phyloP scores from a whole-genome alignment of 2,329 filamentous ascomycete genomes.

The Aspergillus neoniger region DNA sequence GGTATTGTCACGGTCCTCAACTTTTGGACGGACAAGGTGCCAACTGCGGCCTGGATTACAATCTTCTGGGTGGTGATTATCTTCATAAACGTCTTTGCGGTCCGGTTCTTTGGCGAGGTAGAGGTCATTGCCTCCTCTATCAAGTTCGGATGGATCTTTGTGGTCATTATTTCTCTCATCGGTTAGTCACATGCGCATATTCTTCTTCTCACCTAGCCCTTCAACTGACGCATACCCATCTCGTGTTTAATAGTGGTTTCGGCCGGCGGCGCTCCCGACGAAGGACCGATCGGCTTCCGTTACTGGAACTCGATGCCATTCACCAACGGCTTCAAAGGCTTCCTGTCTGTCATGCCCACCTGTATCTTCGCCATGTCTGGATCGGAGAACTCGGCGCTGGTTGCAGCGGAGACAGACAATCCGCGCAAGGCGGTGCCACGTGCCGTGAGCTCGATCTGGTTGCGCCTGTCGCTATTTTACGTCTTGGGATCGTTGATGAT shows the following conservation, averaged over 20 bases:
- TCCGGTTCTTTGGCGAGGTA: slow-evolving; percentile 49
- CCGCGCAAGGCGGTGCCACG: slow-evolving; percentile 47
- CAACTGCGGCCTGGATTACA: slow-evolving; percentile 48
- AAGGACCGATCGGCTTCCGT: slow-evolving; percentile 45
- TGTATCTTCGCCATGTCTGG: slow-evolving; percentile 46
- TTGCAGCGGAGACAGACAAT: slow-evolving; percentile 49
- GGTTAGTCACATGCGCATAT: slow-evolving; percentile 19
- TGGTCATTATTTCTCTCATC: slow-evolving; percentile 50
- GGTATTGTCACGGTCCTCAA: slow-evolving; percentile 45
- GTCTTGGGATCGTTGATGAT: slow-evolving; percentile 49
- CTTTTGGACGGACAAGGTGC: slow-evolving; percentile 50
- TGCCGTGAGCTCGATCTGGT: slow-evolving; percentile 50
- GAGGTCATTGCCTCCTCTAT: slow-evolving; percentile 49
- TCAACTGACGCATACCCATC: not conserved
- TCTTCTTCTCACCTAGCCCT: too few species aligned
- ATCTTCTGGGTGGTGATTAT: slow-evolving; percentile 50
- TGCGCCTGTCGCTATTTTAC: slow-evolving; percentile 51
- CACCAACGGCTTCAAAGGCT: slow-evolving; percentile 50
- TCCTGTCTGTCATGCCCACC: slow-evolving; percentile 39
- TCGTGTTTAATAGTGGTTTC: slow-evolving; percentile 40
- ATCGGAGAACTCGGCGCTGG: slow-evolving; percentile 47
- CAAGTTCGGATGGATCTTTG: slow-evolving; percentile 53
- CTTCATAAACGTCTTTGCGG: slow-evolving; percentile 46
- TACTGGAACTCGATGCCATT: slow-evolving; percentile 50
- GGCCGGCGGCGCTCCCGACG: slow-evolving; percentile 47